Evolutionary conservation across 805 yeast species (phyloP).

Genomic region (Ogataea corticis): DNA sequence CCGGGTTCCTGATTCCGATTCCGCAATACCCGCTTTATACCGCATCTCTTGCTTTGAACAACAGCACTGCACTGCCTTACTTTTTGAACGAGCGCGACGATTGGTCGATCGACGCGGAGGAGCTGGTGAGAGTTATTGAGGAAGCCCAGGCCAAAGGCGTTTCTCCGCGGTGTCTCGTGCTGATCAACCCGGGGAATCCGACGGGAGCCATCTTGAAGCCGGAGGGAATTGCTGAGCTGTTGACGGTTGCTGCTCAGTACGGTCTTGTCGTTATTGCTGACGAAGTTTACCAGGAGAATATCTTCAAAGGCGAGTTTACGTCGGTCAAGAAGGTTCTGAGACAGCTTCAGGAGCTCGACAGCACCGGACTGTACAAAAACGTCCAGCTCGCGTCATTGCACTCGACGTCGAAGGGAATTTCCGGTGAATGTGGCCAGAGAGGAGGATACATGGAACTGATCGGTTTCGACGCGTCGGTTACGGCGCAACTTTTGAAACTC

Average conservation of each 20-base stretch:
- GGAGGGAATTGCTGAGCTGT: constrained; percentile 66
- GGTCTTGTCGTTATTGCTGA: constrained; percentile 91
- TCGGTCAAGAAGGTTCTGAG: constrained; percentile 82
- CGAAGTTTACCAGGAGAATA: constrained; percentile 95
- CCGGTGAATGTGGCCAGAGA: constrained; percentile 99
- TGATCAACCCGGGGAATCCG: constrained; percentile 98
- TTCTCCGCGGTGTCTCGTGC: constrained; percentile 76
- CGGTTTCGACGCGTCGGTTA: constrained; percentile 73
- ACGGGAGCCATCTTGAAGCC: constrained; percentile 82
- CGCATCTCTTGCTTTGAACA: constrained; percentile 85
- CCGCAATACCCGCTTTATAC: constrained; percentile 98
- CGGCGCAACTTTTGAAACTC: constrained; percentile 73
- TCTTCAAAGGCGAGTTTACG: constrained; percentile 76
- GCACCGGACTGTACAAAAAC: constrained; percentile 55
- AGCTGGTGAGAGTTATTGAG: constrained; percentile 55
- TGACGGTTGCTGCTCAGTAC: constrained; percentile 79
- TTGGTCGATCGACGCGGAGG: constrained; percentile 81
- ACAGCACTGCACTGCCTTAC: constrained; percentile 83
- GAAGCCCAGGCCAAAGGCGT: constrained; percentile 53
- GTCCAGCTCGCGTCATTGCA: constrained; percentile 93
- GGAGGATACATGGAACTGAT: constrained; percentile 97
- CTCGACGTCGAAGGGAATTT: constrained; percentile 96
- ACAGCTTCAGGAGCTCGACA: constrained; percentile 53
- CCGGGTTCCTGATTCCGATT: constrained; percentile 90
- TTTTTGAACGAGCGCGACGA: constrained; percentile 74